phyloP scores from a whole-genome alignment of 2,329 filamentous ascomycete genomes.

The Ciborinia camelliae region DNA sequence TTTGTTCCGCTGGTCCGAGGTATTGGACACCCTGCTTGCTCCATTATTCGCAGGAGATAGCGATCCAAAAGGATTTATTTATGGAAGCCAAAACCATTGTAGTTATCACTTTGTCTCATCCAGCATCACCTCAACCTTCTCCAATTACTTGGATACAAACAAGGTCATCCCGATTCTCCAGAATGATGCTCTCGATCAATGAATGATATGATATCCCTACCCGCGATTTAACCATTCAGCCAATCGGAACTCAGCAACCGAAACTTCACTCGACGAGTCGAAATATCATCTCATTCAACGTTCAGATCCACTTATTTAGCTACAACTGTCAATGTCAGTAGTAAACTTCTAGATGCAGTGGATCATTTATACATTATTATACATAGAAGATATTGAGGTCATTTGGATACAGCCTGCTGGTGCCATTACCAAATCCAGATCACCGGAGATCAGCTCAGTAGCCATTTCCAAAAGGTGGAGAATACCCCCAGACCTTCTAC shows the following conservation, averaged over 20 bases:
- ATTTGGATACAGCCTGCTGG: too few relatives aligned
- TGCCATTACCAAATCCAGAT: too few relatives aligned
- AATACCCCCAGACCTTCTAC: neutral
- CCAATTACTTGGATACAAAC: neutral
- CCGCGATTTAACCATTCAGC: neutral
- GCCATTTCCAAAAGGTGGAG: neutral
- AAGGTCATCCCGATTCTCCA: neutral
- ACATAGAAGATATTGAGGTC: neutral
- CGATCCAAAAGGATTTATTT: neutral
- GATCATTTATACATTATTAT: too few relatives aligned
- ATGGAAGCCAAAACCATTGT: neutral
- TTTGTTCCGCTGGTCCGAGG: too few relatives aligned
- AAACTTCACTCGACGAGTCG: neutral
- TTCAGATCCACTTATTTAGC: neutral
- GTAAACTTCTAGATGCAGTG: neutral
- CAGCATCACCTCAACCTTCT: neutral
- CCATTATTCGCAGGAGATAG: too few relatives aligned
- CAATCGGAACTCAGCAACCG: neutral
- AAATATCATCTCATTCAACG: neutral
- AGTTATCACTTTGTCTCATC: neutral
- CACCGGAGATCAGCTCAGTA: neutral
- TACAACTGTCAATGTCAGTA: neutral
- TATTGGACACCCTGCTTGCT: too few relatives aligned
- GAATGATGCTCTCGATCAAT: neutral
- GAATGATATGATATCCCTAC: neutral